These are phyloP conservation scores for Mycosphaerella sp. DNA, from an alignment of 2,329 filamentous ascomycete species.

Conservation along the genomic window DNA sequence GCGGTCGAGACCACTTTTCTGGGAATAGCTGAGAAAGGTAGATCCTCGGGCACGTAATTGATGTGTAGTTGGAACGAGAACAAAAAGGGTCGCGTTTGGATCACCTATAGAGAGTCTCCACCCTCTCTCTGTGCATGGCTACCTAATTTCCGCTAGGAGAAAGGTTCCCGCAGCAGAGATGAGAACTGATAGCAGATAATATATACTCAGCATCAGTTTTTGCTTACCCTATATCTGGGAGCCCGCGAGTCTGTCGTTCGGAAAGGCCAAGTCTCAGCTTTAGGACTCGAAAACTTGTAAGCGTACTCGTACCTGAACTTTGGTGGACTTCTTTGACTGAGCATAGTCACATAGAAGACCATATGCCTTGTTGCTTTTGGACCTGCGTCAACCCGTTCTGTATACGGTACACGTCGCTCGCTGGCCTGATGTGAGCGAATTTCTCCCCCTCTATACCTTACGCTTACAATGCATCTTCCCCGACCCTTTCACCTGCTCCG, in stretches of 20 bases:
- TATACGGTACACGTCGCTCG: neutral
- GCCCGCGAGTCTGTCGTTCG: no score
- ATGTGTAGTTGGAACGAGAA: no score
- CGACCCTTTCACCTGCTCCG: slow-evolving; percentile 13
- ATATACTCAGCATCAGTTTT: no score
- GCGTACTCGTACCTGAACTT: no score
- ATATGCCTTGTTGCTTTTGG: neutral
- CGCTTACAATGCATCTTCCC: neutral
- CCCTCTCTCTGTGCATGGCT: neutral
- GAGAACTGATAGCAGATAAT: no score
- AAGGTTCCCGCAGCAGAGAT: no score
- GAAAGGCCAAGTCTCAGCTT: no score
- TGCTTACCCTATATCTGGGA: no score
- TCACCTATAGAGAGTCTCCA: neutral
- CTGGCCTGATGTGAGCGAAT: neutral
- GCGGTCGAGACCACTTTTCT: neutral
- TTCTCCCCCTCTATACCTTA: neutral
- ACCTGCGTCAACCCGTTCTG: neutral
- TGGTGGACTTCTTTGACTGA: no score
- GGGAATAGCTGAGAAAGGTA: neutral
- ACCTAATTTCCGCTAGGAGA: neutral
- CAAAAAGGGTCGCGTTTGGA: no score
- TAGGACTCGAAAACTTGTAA: no score
- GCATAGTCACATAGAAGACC: no score
- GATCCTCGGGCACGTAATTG: neutral